Base-by-base conservation (phyloP, 306 rosid species). In the Fragaria nilgerrensis region DNA sequence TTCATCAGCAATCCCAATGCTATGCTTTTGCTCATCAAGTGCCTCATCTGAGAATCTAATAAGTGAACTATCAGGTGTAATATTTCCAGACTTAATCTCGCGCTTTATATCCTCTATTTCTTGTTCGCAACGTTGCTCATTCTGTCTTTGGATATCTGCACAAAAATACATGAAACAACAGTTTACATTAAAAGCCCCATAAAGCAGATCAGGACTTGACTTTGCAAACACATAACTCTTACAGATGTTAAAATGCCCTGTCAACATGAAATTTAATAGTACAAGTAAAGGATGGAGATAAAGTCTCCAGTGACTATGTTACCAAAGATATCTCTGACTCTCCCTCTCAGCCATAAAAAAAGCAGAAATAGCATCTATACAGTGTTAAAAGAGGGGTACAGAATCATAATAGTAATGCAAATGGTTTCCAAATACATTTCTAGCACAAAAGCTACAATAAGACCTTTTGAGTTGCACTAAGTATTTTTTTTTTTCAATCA, bases 1-100 rank as follows among this genome's bases (percentile, higher is more conserved):
- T 84, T 95, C 97, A 75, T 95, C 97, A 44, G 97, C 92, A 83
- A 95, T 88, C 86, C 96, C 86, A 75, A 92, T 82, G 84, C 97
- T 92, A 79, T 95, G 98, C 84, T 92, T 95, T 81, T 95, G 99
- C 84, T 95, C 97, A 84, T 95, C 99, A 83, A 92, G 93, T 45
- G 97, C 96, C 78, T 92, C 99, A 80, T 94, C 94, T 16, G 93
- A 94, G 86, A 91, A 92, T 83, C 94, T 81, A 71, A 81, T 79
- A 81, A 86, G 90, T 20, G 96, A 87, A 55, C 87, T 72, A 76
- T 87, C 85, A 15, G 90, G 90, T 25, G 89, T 84, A 84, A 88
- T 85, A 80, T 87, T 90, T 78, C 97, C 97, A 74, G 96, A 85
- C 76, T 85, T 87, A 63, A 92, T 87, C 69, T 90, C 93, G 44